Conservation (phyloP, 192 early-diverging fungal species). For the Umbelopsis isabellina region DNA sequence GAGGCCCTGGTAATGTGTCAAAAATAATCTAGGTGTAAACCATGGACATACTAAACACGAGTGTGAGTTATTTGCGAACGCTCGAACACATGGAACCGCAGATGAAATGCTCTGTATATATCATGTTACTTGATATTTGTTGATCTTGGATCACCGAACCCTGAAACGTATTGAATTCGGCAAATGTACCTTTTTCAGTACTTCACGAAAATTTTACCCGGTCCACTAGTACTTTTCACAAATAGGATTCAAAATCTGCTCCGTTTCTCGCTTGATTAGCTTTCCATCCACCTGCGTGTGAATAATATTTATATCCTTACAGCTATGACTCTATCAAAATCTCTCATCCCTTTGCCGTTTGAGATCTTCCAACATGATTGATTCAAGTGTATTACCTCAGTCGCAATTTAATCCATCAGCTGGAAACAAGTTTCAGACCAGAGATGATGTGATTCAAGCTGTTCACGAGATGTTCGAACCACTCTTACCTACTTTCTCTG, state of each 20-base stretch:
- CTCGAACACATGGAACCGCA: too few relatives aligned
- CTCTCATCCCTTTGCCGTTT: neutral
- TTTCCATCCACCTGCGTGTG: neutral
- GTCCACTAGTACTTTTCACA: neutral
- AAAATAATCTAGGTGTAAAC: neutral
- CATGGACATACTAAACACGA: too few relatives aligned
- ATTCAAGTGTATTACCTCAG: slow-evolving; percentile 10
- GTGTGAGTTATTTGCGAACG: too few relatives aligned
- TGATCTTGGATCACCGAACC: neutral
- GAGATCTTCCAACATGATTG: slow-evolving; percentile 1
- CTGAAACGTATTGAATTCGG: neutral
- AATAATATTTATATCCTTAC: neutral
- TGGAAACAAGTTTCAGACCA: slow-evolving; percentile 17
- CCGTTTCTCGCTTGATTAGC: too few relatives aligned
- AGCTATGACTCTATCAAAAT: neutral
- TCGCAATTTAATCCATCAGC: slow-evolving; percentile 18
- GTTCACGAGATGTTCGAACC: slow-evolving; percentile 7
- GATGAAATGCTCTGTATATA: too few relatives aligned
- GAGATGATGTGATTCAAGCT: slow-evolving; percentile 19
- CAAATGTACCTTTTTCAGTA: neutral
- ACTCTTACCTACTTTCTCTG: neutral
- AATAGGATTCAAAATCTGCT: neutral
- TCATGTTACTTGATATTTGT: too few relatives aligned
- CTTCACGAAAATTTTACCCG: neutral
- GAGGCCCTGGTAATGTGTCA: neutral